These are phyloP conservation scores for Hygrocybe punicea DNA, from an alignment of 768 basidiomycete species.

Conservation along the genomic window DNA sequence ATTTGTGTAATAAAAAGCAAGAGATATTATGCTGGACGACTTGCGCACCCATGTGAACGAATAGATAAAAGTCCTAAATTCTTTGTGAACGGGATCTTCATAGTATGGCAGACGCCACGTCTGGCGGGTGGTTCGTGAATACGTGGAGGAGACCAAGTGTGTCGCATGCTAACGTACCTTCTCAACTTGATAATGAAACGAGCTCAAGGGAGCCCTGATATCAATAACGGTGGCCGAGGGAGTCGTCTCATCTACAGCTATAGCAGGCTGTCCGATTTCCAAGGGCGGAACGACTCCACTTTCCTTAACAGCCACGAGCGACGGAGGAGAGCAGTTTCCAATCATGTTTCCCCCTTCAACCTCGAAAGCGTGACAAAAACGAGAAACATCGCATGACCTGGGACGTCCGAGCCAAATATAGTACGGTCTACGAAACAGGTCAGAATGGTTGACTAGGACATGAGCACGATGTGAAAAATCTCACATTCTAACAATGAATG, in stretches of 20 bases:
- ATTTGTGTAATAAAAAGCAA: not conserved
- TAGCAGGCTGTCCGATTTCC: slow-evolving; percentile 40
- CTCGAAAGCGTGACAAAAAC: slow-evolving; percentile 57
- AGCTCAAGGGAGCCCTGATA: slow-evolving; percentile 52
- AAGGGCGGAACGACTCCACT: slow-evolving; percentile 38
- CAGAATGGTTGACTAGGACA: not conserved
- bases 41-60: slow-evolving; percentile 55
- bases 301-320: slow-evolving; percentile 34
- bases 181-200: slow-evolving; percentile 60
- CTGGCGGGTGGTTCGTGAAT: slow-evolving; percentile 23
- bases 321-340: slow-evolving; percentile 46
- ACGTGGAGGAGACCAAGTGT: slow-evolving; percentile 2
- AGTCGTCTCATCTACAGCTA: slow-evolving; percentile 20
- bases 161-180: slow-evolving; percentile 33
- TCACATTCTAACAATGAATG: slow-evolving; percentile 61
- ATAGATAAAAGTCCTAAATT: slow-evolving; percentile 61
- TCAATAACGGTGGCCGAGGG: slow-evolving; percentile 39
- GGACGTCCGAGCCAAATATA: slow-evolving; percentile 76
- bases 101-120: slow-evolving; percentile 70
- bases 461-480: slow-evolving; percentile 3
- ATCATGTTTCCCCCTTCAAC: slow-evolving; percentile 58
- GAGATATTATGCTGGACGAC: not conserved
- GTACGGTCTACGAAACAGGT: slow-evolving; percentile 45
- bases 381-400: slow-evolving; percentile 55
- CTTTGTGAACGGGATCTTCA: slow-evolving; percentile 64